Conservation (phyloP, 2,329 filamentous ascomycete genomes). For the Emericellopsis cladophorae region DNA sequence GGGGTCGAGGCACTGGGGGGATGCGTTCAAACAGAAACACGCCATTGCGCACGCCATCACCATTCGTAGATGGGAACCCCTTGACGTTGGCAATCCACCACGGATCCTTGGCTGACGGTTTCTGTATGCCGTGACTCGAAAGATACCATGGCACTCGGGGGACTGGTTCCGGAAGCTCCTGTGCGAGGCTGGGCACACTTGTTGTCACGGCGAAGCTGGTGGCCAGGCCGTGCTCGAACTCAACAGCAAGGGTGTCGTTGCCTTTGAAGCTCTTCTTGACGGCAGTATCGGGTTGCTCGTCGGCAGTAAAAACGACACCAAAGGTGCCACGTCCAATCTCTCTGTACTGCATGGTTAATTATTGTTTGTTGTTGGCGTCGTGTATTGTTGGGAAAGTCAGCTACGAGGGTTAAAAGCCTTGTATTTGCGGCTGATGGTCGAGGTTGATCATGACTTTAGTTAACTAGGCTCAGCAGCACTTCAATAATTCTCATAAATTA, state of each 20-base stretch:
- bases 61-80: constrained; percentile 3
- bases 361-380: too few species aligned
- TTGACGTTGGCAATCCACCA: constrained; percentile 3
- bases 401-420: too few species aligned
- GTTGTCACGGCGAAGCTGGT: constrained; percentile 4
- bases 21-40: constrained; percentile 5
- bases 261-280: constrained; percentile 5
- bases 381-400: too few species aligned
- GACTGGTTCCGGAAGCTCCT: constrained; percentile 1
- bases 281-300: constrained; percentile 1
- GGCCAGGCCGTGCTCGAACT: constrained; percentile 4
- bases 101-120: constrained; percentile 1
- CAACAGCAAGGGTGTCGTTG: constrained; percentile 1
- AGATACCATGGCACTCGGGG: constrained; percentile 4
- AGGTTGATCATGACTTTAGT: too few species aligned
- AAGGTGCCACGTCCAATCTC: constrained; percentile 4
- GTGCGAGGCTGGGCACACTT: constrained; percentile 1
- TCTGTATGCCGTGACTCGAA: constrained; percentile 4
- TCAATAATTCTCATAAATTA: too few species aligned
- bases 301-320: constrained; percentile 3
- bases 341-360: neutral
- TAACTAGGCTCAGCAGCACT: too few species aligned
- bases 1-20: constrained; percentile 3
- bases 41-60: constrained; percentile 4
- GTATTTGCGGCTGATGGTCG: too few species aligned